Conservation (phyloP, 1,284 basidiomycete species). For the Xerocomus amazonicus region DNA sequence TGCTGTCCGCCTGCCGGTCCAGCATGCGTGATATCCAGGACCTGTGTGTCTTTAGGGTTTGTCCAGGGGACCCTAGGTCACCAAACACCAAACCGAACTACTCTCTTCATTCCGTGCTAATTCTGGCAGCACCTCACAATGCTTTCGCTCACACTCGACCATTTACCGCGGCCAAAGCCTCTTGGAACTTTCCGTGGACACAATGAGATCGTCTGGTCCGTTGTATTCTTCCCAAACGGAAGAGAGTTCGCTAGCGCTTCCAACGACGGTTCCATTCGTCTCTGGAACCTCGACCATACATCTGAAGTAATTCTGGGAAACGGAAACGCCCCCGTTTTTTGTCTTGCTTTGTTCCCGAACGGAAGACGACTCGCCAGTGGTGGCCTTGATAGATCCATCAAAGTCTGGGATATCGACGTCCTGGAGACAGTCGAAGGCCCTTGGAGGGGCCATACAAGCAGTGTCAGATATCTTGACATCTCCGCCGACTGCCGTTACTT, state of each 20-base stretch:
- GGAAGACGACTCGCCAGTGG: slow-evolving; percentile 29
- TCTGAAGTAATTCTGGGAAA: slow-evolving; percentile 27
- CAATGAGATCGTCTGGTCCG: slow-evolving; percentile 29
- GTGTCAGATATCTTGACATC: slow-evolving; percentile 29
- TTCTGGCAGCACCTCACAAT: slow-evolving; percentile 20
- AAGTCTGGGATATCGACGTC: slow-evolving; percentile 29
- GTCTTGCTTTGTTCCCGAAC: slow-evolving; percentile 29
- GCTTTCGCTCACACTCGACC: slow-evolving; percentile 33
- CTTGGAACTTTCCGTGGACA: slow-evolving; percentile 24
- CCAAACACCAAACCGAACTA: slow-evolving; percentile 23
- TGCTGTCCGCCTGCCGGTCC: slow-evolving; percentile 33
- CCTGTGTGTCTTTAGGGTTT: slow-evolving; percentile 32
- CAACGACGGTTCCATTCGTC: slow-evolving; percentile 31
- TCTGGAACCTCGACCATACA: slow-evolving; percentile 28
- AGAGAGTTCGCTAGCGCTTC: slow-evolving; percentile 27
- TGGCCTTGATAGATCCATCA: slow-evolving; percentile 31
- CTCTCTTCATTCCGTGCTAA: slow-evolving; percentile 24
- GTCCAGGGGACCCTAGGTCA: slow-evolving; percentile 28
- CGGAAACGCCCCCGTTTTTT: slow-evolving; percentile 24
- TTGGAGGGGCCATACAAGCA: slow-evolving; percentile 25
- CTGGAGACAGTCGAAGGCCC: slow-evolving; percentile 16
- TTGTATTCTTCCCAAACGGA: slow-evolving; percentile 28
- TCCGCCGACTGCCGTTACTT: slow-evolving; percentile 31
- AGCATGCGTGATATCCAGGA: slow-evolving; percentile 32
- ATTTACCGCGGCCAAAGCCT: slow-evolving; percentile 25